phyloP scores from a whole-genome alignment of 169 alveolate species.

The Plasmodium adleri region DNA sequence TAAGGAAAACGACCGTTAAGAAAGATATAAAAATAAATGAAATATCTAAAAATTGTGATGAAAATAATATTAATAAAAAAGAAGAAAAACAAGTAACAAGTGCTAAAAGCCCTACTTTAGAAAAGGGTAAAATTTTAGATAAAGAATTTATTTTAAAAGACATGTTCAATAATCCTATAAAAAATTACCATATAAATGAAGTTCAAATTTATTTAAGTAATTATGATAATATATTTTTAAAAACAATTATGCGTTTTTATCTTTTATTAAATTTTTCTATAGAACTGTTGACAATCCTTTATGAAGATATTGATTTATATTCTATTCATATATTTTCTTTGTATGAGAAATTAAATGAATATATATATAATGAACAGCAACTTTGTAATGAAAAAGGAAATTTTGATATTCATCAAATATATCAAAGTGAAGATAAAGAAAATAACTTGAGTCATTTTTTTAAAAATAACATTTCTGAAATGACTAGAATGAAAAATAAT shows the following conservation, averaged over 20 bases:
- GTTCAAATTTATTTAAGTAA: constrained; percentile 52
- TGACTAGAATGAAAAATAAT: background rate
- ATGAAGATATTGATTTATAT: constrained; percentile 45
- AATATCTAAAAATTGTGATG: constrained; percentile 9
- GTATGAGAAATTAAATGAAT: constrained; percentile 17
- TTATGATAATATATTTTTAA: constrained; percentile 59
- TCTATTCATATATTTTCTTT: constrained; percentile 40
- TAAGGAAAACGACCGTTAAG: constrained; percentile 17
- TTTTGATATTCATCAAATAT: background rate
- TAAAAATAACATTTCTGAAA: background rate
- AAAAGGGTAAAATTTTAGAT: constrained; percentile 20
- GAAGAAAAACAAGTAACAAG: background rate
- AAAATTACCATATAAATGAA: constrained; percentile 21
- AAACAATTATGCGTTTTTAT: constrained; percentile 44
- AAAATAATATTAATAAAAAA: background rate
- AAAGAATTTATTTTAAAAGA: constrained; percentile 46
- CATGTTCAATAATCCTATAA: constrained; percentile 40
- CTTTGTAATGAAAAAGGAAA: background rate
- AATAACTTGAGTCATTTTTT: background rate
- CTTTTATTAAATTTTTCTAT: constrained; percentile 52
- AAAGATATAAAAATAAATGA: constrained; percentile 27
- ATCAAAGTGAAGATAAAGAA: background rate
- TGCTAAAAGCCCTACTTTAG: background rate
- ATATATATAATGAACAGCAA: constrained; percentile 3
- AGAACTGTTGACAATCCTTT: constrained; percentile 36